Percentiles rank a stretch among this genome's conserved stretches.
Conservation (phyloP, 768 basidiomycete genomes). For the Xanthoconium purpureum region DNA sequence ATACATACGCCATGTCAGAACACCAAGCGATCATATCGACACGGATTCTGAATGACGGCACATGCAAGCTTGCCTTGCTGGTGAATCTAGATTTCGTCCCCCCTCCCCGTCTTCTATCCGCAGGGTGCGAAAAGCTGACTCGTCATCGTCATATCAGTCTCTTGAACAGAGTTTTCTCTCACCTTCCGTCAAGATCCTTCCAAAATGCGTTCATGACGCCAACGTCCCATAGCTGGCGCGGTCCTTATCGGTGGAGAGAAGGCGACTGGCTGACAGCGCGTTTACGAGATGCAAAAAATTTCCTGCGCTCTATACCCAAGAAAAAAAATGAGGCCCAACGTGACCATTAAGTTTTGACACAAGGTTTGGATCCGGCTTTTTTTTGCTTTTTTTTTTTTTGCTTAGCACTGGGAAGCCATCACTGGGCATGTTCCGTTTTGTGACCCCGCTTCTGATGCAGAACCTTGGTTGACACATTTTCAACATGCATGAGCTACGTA, state of each 20-base stretch:
- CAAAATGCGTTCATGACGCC: conserved; percentile 5
- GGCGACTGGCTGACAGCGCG: conserved; percentile 15
- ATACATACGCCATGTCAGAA: conserved; percentile 5
- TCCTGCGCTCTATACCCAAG: conserved; percentile 28
- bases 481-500: neutral
- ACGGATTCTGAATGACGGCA: conserved; percentile 7
- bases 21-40: conserved; percentile 10
- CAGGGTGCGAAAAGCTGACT: neutral
- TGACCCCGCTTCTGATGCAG: conserved; percentile 9
- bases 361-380: conserved; percentile 9
- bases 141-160: neutral
- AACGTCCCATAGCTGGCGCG: conserved; percentile 19
- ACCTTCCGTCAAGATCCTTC: neutral
- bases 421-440: conserved; percentile 5
- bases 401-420: conserved; percentile 1
- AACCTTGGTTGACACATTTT: conserved; percentile 28
- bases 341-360: conserved; percentile 18
- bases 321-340: conserved; percentile 10
- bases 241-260: conserved; percentile 19
- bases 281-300: conserved; percentile 22
- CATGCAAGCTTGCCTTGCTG: neutral
- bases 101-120: neutral
- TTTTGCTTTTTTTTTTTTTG: conserved; percentile 5
- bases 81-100: neutral
- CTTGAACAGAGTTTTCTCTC: conserved; percentile 1